A percentile compares a stretch with the other conserved stretches of the same genome.
Conservation (phyloP, 352 stramenopile species). For the Phytophthora tentaculata region DNA sequence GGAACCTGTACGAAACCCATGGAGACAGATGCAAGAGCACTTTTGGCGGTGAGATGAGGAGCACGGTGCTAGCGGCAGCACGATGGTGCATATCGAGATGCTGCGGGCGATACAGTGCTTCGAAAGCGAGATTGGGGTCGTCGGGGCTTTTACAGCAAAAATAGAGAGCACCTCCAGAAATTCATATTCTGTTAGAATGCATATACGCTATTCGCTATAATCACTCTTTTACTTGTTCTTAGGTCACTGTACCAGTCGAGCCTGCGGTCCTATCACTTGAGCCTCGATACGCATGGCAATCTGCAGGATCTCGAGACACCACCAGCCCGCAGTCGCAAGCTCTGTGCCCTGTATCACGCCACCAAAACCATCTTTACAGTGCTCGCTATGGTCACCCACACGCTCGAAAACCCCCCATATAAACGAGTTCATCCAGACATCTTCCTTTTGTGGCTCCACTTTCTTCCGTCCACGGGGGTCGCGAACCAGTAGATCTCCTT, state of each 20-base stretch:
- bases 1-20: neutral
- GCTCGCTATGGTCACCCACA: slow-evolving; percentile 32
- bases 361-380: slow-evolving; percentile 59
- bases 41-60: neutral
- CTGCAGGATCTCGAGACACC: slow-evolving; percentile 67
- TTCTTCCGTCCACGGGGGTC: slow-evolving; percentile 55
- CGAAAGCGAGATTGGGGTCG: too few species aligned
- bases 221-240: too few species aligned
- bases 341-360: slow-evolving; percentile 55
- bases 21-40: neutral
- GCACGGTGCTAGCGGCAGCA: neutral
- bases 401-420: slow-evolving; percentile 55
- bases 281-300: slow-evolving; percentile 59
- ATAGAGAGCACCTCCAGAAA: too few species aligned
- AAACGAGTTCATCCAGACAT: slow-evolving; percentile 73
- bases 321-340: slow-evolving; percentile 53
- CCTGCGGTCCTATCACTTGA: slow-evolving; percentile 49
- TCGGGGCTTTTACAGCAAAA: too few species aligned
- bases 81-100: neutral
- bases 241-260: slow-evolving; percentile 33
- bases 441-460: slow-evolving; percentile 40
- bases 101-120: too few species aligned
- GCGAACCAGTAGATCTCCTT: slow-evolving; percentile 28
- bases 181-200: too few species aligned
- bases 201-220: too few species aligned